A percentile compares a stretch with the other conserved stretches of the same genome.
Conservation (phyloP, 805 yeast genomes). For the Starmerella tilneyi region DNA sequence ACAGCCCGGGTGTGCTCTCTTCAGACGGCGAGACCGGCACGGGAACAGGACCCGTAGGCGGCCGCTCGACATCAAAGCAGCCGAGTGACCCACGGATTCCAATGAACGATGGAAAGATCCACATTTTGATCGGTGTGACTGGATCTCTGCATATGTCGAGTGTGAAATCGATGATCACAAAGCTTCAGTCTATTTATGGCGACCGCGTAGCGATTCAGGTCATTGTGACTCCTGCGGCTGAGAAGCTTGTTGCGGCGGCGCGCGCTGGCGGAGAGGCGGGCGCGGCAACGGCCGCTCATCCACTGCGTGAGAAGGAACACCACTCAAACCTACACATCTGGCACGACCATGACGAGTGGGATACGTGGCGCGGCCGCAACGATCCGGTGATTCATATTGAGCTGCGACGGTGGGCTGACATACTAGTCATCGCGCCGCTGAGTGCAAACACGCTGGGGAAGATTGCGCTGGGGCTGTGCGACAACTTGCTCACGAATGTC, state of each 20-base stretch:
- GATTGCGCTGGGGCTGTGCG: constrained; percentile 83
- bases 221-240: constrained; percentile 76
- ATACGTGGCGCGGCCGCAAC: constrained; percentile 64
- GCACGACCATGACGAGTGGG: constrained; percentile 94
- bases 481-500: constrained; percentile 79
- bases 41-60: constrained; percentile 3
- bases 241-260: constrained; percentile 46
- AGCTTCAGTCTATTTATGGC: constrained; percentile 71
- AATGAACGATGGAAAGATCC: constrained; percentile 80
- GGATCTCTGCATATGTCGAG: constrained; percentile 81
- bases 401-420: constrained; percentile 85
- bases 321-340: constrained; percentile 49
- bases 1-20: constrained; percentile 6
- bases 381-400: constrained; percentile 95
- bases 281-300: background rate
- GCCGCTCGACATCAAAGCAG: constrained; percentile 22
- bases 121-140: constrained; percentile 75
- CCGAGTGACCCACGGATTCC: constrained; percentile 52
- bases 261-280: background rate
- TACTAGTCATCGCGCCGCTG: constrained; percentile 83
- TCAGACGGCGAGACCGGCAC: constrained; percentile 2
- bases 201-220: constrained; percentile 73
- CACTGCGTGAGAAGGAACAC: constrained; percentile 10
- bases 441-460: constrained; percentile 89
- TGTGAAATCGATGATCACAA: constrained; percentile 66